These are phyloP conservation scores for Pistacia atlantica DNA, from an alignment of 345 rosid species.

Conservation along the genomic window DNA sequence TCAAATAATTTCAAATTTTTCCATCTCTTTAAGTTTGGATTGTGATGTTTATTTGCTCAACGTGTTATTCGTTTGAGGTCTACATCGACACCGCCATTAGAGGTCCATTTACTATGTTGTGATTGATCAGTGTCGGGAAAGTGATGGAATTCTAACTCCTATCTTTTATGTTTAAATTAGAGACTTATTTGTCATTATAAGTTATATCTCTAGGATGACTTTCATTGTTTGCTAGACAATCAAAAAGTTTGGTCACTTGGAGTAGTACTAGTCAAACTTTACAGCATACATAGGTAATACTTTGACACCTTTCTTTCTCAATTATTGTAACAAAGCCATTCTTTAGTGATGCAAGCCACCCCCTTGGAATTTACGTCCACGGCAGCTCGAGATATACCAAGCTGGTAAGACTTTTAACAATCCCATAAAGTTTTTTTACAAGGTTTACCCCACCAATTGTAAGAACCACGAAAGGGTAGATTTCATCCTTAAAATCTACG, in stretches of 20 bases:
- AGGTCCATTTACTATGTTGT: neutral
- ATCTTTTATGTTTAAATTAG: slow-evolving; percentile 2
- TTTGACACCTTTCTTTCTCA: slow-evolving; percentile 8
- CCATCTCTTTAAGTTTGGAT: slow-evolving; percentile 20
- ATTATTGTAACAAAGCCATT: slow-evolving; percentile 14
- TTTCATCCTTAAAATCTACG: too few relatives aligned
- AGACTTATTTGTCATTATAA: neutral
- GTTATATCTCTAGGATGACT: neutral
- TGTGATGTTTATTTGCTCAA: slow-evolving; percentile 6
- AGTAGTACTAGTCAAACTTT: neutral
- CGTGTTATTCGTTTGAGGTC: slow-evolving; percentile 2
- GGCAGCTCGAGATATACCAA: too few relatives aligned
- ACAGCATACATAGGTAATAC: slow-evolving; percentile 1
- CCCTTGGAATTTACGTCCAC: too few relatives aligned
- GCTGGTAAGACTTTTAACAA: too few relatives aligned
- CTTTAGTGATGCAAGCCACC: too few relatives aligned
- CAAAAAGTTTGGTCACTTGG: neutral
- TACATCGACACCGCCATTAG: neutral
- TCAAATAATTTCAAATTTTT: slow-evolving; percentile 4
- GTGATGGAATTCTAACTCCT: slow-evolving; percentile 24
- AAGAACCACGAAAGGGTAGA: too few relatives aligned
- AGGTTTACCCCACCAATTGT: too few relatives aligned
- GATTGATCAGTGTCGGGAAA: slow-evolving; percentile 7
- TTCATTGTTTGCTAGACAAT: slow-evolving; percentile 5
- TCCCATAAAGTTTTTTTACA: too few relatives aligned